A percentile compares a stretch with the other conserved stretches of the same genome.
Evolutionary conservation across 345 rosid genomes (phyloP).

Genomic region (Gossypium sturtianum): DNA sequence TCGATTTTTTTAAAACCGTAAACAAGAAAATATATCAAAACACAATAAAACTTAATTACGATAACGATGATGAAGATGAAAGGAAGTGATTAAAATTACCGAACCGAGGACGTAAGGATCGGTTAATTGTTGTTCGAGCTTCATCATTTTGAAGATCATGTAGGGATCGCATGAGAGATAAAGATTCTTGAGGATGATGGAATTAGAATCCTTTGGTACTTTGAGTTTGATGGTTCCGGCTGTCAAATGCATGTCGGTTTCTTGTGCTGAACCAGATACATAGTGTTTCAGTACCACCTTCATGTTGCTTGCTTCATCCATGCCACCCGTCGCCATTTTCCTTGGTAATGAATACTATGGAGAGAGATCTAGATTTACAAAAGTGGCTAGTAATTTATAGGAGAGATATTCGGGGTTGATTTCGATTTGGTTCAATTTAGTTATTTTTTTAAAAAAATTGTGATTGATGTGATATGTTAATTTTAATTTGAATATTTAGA

Average conservation of each 20-base stretch:
- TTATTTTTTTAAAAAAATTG: no score
- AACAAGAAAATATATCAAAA: neutral
- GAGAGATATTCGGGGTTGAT: no score
- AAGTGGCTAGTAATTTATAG: no score
- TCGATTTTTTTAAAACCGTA: no score
- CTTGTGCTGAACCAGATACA: conserved; percentile 34
- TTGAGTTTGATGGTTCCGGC: conserved; percentile 24
- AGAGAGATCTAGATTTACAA: neutral
- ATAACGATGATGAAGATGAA: neutral
- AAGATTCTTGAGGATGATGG: conserved; percentile 50
- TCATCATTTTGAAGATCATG: conserved; percentile 38
- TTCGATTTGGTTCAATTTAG: no score
- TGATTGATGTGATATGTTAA: no score
- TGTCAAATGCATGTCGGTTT: conserved; percentile 39
- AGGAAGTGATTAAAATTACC: conserved; percentile 18
- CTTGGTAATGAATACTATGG: neutral
- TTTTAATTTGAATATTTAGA: no score
- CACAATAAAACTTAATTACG: neutral
- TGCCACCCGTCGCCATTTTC: neutral
- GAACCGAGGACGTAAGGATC: conserved; percentile 26
- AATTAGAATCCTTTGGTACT: conserved; percentile 18
- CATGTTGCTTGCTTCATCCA: conserved; percentile 33
- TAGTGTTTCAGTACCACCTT: conserved; percentile 43
- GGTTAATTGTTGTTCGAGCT: conserved; percentile 12
- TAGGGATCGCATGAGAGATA: conserved; percentile 64